Conservation (phyloP, 2,329 filamentous ascomycete genomes). For the Aspergillus brunneoviolaceus region DNA sequence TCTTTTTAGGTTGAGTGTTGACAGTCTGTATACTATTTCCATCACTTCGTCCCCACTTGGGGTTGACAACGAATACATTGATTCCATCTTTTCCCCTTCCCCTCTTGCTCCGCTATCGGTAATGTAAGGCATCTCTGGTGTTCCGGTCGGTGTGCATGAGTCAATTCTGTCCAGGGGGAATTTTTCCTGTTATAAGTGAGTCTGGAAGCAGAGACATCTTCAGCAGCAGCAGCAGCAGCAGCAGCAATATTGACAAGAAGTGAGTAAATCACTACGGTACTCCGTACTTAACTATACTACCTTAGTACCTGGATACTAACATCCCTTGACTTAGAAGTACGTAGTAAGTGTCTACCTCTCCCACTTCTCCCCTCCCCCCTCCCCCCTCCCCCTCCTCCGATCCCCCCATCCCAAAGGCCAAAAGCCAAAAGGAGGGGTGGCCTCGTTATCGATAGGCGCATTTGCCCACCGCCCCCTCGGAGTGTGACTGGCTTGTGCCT, state of each 20-base stretch:
- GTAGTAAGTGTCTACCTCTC: too few species aligned
- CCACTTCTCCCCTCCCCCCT: too few species aligned
- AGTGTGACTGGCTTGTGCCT: conserved; percentile 29
- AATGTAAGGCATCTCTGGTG: neutral
- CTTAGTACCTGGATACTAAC: too few species aligned
- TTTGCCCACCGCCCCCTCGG: conserved; percentile 13
- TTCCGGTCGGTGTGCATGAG: neutral
- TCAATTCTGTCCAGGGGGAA: neutral
- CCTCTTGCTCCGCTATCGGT: conserved; percentile 1
- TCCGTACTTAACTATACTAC: too few species aligned
- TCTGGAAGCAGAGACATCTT: neutral
- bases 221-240: neutral
- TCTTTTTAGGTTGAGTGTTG: conserved; percentile 9
- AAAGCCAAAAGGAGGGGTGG: conserved; percentile 28
- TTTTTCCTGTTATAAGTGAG: neutral
- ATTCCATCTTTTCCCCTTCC: neutral
- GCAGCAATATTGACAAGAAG: too few species aligned
- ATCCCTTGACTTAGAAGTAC: too few species aligned
- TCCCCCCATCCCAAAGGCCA: neutral
- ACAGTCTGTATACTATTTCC: neutral
- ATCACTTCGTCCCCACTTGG: conserved; percentile 13
- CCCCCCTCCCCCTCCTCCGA: neutral
- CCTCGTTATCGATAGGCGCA: conserved; percentile 33
- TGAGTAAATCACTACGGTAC: too few species aligned
- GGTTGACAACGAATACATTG: conserved; percentile 18